phyloP scores from a whole-genome alignment of 805 yeast genomes.

The Wickerhamomyces chaumierensis region DNA sequence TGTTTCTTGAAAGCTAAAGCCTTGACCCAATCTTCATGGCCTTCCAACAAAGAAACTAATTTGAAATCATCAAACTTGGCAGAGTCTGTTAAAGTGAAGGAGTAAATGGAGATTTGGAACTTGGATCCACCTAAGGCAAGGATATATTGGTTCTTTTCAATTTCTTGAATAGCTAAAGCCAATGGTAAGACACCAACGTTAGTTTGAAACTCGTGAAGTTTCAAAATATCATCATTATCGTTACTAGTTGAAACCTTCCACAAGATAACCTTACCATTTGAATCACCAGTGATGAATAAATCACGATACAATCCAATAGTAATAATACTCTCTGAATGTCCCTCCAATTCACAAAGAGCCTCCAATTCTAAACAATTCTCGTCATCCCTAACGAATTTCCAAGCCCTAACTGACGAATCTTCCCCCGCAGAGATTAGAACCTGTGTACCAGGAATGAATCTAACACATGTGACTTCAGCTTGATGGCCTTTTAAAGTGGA shows the following conservation, averaged over 20 bases:
- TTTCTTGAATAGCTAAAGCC: constrained; percentile 23
- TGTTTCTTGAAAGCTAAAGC: constrained; percentile 46
- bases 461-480: constrained; percentile 56
- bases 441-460: constrained; percentile 30
- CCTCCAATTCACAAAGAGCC: constrained; percentile 20
- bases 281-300: constrained; percentile 48
- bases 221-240: constrained; percentile 11
- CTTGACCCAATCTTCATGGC: constrained; percentile 97
- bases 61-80: constrained; percentile 17
- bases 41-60: constrained; percentile 49
- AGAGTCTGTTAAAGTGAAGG: constrained; percentile 23
- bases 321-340: constrained; percentile 42
- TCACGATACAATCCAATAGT: constrained; percentile 30
- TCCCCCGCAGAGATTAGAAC: constrained; percentile 53
- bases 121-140: constrained; percentile 71
- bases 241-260: constrained; percentile 42
- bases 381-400: constrained; percentile 29
- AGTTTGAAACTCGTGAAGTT: constrained; percentile 23
- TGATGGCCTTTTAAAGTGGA: constrained; percentile 51
- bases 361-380: constrained; percentile 11
- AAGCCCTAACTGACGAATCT: constrained; percentile 50
- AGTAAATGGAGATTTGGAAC: constrained; percentile 38
- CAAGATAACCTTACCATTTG: constrained; percentile 44
- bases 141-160: constrained; percentile 26
- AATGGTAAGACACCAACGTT: constrained; percentile 40